Evolutionary conservation across 2,329 filamentous ascomycete species (phyloP), one percentile per base, ranked within the genome.

Genomic region (Trichoderma semiorbis): DNA sequence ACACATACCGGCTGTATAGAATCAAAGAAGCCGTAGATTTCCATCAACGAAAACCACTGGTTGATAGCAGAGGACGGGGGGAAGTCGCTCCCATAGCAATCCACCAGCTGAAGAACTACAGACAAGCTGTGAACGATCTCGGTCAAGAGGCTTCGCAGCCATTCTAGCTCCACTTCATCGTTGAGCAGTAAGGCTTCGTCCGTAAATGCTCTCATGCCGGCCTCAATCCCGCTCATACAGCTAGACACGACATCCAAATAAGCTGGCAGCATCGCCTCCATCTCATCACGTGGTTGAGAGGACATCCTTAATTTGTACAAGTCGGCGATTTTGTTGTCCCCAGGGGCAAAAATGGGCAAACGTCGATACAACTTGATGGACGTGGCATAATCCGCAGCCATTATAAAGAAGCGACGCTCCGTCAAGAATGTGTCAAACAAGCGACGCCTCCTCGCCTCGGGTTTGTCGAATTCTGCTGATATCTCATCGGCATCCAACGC

Each of bases 91-190:
- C 84, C 80, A 65, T 87, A 85, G 61, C 87, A 82, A 74, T 92
- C 90, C 39, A 94, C 81, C n/a, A 92, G 85, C 75, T 93, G 87
- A 75, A 95, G 93, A 28, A 94, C 83, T 18, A 94, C 85, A 63
- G 93, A 91, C 80, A 96, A 84, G 53, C 91, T 87, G 78, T 96
- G 92, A 50, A 92, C 84, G 57, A 92, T 86, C 79, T 97, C 93
- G 16, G 90, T 89, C 26, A 94, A 83, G 30, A 90, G 83, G 6
- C 86, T 89, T 69, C 86, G 85, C 28, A 87, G 81, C 89, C 91
- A 95, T 66, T 87, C 84, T 7, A 86, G 63, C 72, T 88, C 85
- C 12, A 88, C 75, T 43, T 88, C 86, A 28, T 90, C 89, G 1
- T 86, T 84, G 47, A 84, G 78, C 70, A 87, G 74, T 12, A 83